Evolutionary conservation across 176 grass and related monocot genomes (phyloP).

Genomic region (Musa acuminata): DNA sequence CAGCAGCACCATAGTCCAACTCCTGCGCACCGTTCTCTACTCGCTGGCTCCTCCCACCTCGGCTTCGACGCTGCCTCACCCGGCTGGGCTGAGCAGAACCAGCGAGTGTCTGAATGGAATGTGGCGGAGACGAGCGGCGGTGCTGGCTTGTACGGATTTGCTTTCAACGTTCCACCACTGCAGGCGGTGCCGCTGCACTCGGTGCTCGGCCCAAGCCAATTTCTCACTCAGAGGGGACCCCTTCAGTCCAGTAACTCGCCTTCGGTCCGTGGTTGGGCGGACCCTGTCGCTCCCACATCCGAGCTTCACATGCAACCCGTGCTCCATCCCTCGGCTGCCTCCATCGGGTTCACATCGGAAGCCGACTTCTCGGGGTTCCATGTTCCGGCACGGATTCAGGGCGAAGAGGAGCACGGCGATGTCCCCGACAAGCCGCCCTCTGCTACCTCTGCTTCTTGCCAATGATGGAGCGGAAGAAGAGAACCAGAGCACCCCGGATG

Average conservation of each 20-base stretch:
- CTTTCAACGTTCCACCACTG: constrained; percentile 66
- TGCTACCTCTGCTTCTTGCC: constrained; percentile 57
- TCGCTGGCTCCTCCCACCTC: constrained; percentile 39
- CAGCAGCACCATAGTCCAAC: constrained; percentile 3
- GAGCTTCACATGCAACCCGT: constrained; percentile 47
- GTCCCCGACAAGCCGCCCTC: constrained; percentile 70
- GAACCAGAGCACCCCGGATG: constrained; percentile 7
- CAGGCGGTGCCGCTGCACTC: constrained; percentile 51
- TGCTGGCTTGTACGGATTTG: constrained; percentile 28
- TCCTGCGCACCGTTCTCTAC: constrained; percentile 32
- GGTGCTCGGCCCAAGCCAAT: constrained; percentile 48
- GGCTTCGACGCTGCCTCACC: constrained; percentile 32
- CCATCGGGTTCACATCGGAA: constrained; percentile 48
- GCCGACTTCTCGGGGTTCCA: constrained; percentile 71
- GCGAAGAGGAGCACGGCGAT: constrained; percentile 80
- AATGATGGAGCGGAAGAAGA: constrained; percentile 51
- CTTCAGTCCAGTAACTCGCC: constrained; percentile 99
- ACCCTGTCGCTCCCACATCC: constrained; percentile 29
- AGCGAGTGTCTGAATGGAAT: constrained; percentile 69
- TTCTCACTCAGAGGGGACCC: constrained; percentile 95
- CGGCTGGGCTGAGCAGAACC: constrained; percentile 57
- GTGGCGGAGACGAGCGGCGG: constrained; percentile 41
- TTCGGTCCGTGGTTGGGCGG: constrained; percentile 70
- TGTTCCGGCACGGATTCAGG: constrained; percentile 76
- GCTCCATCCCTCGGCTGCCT: constrained; percentile 36